These are phyloP conservation scores for Ogataea ramenticola DNA, from an alignment of 805 yeast species.

Conservation along the genomic window DNA sequence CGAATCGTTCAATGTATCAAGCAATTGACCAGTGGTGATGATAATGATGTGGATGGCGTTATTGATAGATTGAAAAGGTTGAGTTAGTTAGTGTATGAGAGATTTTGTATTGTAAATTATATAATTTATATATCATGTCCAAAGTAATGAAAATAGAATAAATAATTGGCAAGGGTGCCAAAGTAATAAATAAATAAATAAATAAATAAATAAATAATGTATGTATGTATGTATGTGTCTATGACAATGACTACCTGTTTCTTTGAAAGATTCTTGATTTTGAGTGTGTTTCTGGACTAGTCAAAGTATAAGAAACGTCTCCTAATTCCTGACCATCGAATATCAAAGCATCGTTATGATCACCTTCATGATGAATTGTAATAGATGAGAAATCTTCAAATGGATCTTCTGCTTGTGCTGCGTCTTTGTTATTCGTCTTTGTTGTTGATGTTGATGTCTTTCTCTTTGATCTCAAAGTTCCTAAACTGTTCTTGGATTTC, in stretches of 20 bases:
- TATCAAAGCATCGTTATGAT: constrained; percentile 37
- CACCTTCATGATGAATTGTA: constrained; percentile 71
- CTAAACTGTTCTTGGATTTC: constrained; percentile 39
- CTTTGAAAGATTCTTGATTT: constrained; percentile 15
- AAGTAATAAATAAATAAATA: background rate
- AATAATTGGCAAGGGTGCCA: too few species aligned
- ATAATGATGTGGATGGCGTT: background rate
- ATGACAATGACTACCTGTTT: background rate
- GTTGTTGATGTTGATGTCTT: constrained; percentile 23
- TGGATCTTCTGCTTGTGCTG: constrained; percentile 64
- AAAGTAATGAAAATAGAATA: too few species aligned
- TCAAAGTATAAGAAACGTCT: constrained; percentile 51
- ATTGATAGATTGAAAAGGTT: background rate
- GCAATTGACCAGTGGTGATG: background rate
- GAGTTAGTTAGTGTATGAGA: too few species aligned
- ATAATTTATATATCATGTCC: too few species aligned
- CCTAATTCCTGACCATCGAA: constrained; percentile 43
- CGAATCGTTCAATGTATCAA: background rate
- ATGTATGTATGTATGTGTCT: too few species aligned
- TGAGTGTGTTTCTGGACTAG: constrained; percentile 25
- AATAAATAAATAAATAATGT: background rate
- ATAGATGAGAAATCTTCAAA: constrained; percentile 81
- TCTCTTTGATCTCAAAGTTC: constrained; percentile 34
- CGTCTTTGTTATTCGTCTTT: constrained; percentile 6
- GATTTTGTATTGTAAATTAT: too few species aligned